Conservation (phyloP, 768 basidiomycete species). For the Serendipita indica region DNA sequence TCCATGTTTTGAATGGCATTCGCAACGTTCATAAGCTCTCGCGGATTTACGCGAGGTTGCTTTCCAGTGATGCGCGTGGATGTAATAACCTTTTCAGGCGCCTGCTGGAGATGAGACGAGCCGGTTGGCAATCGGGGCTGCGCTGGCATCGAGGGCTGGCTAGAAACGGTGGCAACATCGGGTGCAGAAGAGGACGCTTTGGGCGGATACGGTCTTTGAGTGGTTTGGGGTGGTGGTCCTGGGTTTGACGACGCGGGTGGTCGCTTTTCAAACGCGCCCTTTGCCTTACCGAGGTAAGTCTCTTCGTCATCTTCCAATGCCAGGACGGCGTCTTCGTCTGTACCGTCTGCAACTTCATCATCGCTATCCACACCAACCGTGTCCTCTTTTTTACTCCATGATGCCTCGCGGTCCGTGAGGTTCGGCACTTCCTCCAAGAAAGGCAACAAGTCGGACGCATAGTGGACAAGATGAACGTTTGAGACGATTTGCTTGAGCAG, state of each 20-base stretch:
- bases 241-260: not conserved
- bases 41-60: slow-evolving; percentile 41
- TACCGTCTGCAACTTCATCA: slow-evolving; percentile 32
- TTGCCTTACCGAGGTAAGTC: not conserved
- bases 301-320: slow-evolving; percentile 40
- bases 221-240: not conserved
- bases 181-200: slow-evolving; percentile 17
- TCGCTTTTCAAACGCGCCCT: not conserved
- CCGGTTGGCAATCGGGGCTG: slow-evolving; percentile 20
- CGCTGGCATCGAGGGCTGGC: slow-evolving; percentile 21
- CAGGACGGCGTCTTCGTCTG: not conserved
- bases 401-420: slow-evolving; percentile 49
- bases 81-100: slow-evolving; percentile 12
- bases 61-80: not conserved
- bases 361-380: slow-evolving; percentile 46
- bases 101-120: slow-evolving; percentile 19
- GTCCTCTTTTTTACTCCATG: slow-evolving; percentile 62
- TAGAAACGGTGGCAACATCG: slow-evolving; percentile 17
- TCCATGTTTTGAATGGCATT: slow-evolving; percentile 42
- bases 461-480: slow-evolving; percentile 71
- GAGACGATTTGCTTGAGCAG: slow-evolving; percentile 65
- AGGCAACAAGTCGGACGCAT: slow-evolving; percentile 68
- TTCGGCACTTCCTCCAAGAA: slow-evolving; percentile 55
- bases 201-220: slow-evolving; percentile 3
- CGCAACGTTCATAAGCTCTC: slow-evolving; percentile 44